Base-by-base conservation (phyloP, 2,329 filamentous ascomycete species). In the Botrytis fabae region DNA sequence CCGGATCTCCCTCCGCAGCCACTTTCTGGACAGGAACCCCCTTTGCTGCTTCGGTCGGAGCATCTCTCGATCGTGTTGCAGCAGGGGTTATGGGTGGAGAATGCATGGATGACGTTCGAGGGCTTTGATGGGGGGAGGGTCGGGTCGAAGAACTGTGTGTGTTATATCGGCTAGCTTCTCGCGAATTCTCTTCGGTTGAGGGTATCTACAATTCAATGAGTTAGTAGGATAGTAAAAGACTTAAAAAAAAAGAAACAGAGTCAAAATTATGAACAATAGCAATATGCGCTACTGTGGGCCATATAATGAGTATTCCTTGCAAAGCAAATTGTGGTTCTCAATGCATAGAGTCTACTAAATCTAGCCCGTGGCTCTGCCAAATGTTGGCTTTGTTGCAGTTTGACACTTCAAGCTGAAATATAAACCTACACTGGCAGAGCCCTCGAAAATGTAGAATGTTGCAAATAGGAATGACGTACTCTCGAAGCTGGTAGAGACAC, bases 61-160 rank as follows among this genome's bases (percentile, higher is more conserved):
- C 81, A 80, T 90, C 89, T 77, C 85, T 85, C 70, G 88, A 89
- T 76, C 86, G 85, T 61, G 93, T 95, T 69, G 91, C 94, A 71
- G 94, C 91, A 28, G 95, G 95, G 20, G 95, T 98, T 70, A 98
- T 87, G 60, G 94, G 94, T 76, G 95, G 95, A 18, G 95, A 97
- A 78, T 95, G 92, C 83, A 97, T 88, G 73, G 92, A 89, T 74
- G 91, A 89, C 62, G 88, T 84, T 74, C 88, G 87, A 74, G 93
- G 91, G 76, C 91, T 92, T 59, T 89, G 85, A 80, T 86, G 87
- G 44, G 92, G 90, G 73, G 92, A 94, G 75, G 88, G 86, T 77
- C 86, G 88, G 73, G 85, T 85, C 70, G 90, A 90, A 75, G 91
- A 90, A 75, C 83, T 89, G 69, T 90, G 91, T 71, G 90, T 91